Evolutionary conservation across 106 monocot genomes (phyloP).

Genomic region (Iris macrosiphon): DNA sequence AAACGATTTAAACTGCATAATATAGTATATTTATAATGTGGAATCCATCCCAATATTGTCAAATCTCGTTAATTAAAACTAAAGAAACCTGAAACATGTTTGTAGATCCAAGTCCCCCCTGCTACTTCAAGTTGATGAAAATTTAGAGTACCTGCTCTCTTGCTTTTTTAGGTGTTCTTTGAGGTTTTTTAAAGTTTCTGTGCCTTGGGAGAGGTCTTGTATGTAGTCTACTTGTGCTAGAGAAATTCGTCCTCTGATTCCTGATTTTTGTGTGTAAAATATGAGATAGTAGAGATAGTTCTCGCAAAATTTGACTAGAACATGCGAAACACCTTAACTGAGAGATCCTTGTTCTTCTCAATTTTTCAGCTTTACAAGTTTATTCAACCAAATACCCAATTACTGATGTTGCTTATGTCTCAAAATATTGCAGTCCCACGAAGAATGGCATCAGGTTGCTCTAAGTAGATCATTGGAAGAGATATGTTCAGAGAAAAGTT

Average conservation of each 20-base stretch:
- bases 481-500: slow-evolving; percentile 50
- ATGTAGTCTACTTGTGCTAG: too few relatives aligned
- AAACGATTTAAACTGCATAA: not conserved
- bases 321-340: not conserved
- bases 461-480: slow-evolving; percentile 55
- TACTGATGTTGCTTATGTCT: not conserved
- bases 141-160: too few relatives aligned
- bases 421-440: slow-evolving; percentile 23
- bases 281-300: not conserved
- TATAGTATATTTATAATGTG: not conserved
- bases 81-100: too few relatives aligned
- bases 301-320: not conserved
- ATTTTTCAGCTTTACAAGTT: not conserved
- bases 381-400: not conserved
- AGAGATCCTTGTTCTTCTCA: not conserved
- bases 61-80: not conserved
- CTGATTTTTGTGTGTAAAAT: not conserved
- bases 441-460: slow-evolving; percentile 39
- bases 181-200: too few relatives aligned
- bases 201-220: too few relatives aligned
- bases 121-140: too few relatives aligned
- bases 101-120: too few relatives aligned
- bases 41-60: not conserved
- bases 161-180: too few relatives aligned
- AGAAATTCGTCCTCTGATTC: too few relatives aligned